phyloP scores from a whole-genome alignment of 441 rosid genomes.

The Syzygium syzygioides region DNA sequence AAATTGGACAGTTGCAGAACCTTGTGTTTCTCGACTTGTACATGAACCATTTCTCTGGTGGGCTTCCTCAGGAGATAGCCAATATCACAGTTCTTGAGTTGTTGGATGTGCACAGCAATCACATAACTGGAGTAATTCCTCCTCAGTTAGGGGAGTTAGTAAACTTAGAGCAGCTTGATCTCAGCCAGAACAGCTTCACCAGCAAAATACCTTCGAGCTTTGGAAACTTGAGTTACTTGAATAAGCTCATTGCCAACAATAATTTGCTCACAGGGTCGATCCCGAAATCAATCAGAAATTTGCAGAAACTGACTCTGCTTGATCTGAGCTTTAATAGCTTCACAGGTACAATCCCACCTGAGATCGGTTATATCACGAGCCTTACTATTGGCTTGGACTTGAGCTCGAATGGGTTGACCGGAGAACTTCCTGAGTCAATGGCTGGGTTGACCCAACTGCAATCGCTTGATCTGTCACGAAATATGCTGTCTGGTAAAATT shows the following conservation, averaged over 20 bases:
- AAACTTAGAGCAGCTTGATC: constrained; percentile 91
- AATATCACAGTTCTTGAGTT: constrained; percentile 79
- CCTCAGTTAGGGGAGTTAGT: constrained; percentile 74
- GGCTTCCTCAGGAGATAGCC: constrained; percentile 65
- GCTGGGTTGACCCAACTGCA: constrained; percentile 74
- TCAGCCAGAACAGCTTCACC: constrained; percentile 78
- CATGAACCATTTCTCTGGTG: constrained; percentile 82
- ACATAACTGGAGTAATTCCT: constrained; percentile 74
- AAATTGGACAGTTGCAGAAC: constrained; percentile 83
- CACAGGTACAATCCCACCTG: constrained; percentile 62
- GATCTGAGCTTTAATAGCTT: constrained; percentile 82
- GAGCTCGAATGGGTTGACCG: constrained; percentile 60
- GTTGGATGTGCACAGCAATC: constrained; percentile 78
- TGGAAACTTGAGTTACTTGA: constrained; percentile 81
- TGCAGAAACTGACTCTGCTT: constrained; percentile 77
- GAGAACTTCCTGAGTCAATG: constrained; percentile 61
- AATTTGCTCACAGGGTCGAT: constrained; percentile 67
- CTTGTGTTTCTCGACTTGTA: constrained; percentile 85
- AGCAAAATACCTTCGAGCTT: constrained; percentile 71
- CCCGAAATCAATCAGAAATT: constrained; percentile 49
- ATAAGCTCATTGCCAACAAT: constrained; percentile 87
- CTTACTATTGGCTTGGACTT: constrained; percentile 73
- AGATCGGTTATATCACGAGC: constrained; percentile 69
- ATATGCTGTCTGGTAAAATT: constrained; percentile 51
- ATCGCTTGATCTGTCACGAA: constrained; percentile 77